Evolutionary conservation across 371 early-diverging fungal genomes (phyloP).

Genomic region (Cokeromyces recurvatus): DNA sequence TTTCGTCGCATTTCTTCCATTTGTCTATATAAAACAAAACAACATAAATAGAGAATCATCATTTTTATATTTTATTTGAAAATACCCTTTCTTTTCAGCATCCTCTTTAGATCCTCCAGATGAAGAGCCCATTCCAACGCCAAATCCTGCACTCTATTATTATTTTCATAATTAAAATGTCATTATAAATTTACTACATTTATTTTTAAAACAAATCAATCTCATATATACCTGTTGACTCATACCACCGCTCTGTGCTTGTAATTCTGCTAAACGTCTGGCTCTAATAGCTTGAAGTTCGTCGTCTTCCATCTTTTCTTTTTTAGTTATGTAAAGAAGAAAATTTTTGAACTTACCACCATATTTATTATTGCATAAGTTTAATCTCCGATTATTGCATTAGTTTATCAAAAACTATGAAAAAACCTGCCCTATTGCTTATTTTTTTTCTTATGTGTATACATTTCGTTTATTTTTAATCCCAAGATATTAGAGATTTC

Average conservation of each 20-base stretch:
- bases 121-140: slow-evolving; percentile 7
- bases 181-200: no score
- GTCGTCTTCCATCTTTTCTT: slow-evolving; percentile 70
- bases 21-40: slow-evolving; percentile 55
- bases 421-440: no score
- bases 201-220: no score
- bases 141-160: slow-evolving; percentile 9
- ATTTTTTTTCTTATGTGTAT: no score
- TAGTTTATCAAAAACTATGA: no score
- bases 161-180: no score
- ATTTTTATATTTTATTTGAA: neutral
- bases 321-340: neutral
- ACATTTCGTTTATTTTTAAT: no score
- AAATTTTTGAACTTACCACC: no score
- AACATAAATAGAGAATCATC: no score
- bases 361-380: no score
- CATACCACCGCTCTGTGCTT: slow-evolving; percentile 26
- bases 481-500: no score
- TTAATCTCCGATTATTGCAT: no score
- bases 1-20: slow-evolving; percentile 82
- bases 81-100: slow-evolving; percentile 46
- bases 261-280: slow-evolving; percentile 68
- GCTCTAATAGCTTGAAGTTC: slow-evolving; percentile 85
- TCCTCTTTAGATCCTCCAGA: slow-evolving; percentile 30
- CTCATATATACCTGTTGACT: slow-evolving; percentile 13